Evolutionary conservation across 2,329 filamentous ascomycete genomes (phyloP).

Genomic region (Gnomoniopsis sp.): DNA sequence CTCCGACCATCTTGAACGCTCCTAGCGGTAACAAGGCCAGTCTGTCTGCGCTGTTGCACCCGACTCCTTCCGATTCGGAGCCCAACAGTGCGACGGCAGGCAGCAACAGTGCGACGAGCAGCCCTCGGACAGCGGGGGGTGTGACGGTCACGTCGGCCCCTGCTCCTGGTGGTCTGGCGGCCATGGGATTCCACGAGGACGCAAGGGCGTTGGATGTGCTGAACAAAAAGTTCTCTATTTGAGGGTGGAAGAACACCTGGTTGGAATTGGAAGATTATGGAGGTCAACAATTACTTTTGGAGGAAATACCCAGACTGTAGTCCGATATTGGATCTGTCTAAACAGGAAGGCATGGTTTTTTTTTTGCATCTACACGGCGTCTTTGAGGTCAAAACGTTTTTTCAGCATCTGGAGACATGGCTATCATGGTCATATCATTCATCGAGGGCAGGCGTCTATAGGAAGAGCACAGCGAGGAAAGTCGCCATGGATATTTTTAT

Average conservation of each 20-base stretch:
- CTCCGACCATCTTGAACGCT: conserved; percentile 32
- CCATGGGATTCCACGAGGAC: conserved; percentile 22
- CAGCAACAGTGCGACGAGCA: conserved; percentile 39
- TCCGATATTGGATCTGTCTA: no score
- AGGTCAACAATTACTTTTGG: neutral
- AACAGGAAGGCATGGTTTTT: neutral
- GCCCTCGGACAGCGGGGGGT: conserved; percentile 36
- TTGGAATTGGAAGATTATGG: neutral
- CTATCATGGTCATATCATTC: neutral
- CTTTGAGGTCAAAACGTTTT: neutral
- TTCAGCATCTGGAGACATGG: neutral
- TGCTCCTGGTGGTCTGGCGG: conserved; percentile 5
- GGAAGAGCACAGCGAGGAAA: neutral
- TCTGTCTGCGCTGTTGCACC: conserved; percentile 48
- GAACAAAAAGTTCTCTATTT: conserved; percentile 29
- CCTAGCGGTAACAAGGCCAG: conserved; percentile 37
- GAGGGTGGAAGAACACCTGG: neutral
- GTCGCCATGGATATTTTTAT: neutral
- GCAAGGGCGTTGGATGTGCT: conserved; percentile 24
- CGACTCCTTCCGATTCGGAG: conserved; percentile 44
- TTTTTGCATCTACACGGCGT: neutral
- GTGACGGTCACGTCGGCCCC: neutral
- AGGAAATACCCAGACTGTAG: neutral
- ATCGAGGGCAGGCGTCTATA: neutral
- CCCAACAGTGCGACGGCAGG: conserved; percentile 41